A percentile compares a stretch with the other conserved stretches of the same genome.
Conservation (phyloP, 805 yeast species). For the Kuraishia molischiana region DNA sequence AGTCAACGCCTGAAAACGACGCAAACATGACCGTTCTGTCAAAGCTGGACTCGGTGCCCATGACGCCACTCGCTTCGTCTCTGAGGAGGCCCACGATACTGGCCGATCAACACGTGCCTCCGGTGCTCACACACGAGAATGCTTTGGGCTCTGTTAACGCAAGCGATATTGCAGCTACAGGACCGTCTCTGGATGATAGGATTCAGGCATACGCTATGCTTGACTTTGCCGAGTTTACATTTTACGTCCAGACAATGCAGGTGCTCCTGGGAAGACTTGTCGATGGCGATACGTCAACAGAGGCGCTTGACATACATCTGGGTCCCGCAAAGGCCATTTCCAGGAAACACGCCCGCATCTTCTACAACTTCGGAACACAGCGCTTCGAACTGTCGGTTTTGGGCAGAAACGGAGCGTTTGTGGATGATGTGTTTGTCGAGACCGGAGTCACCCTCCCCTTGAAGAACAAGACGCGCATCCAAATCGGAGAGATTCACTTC, state of each 20-base stretch:
- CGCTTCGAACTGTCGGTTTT: constrained; percentile 84
- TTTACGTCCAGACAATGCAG: constrained; percentile 93
- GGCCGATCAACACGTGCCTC: constrained; percentile 78
- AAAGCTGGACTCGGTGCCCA: background rate
- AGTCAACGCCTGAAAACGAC: background rate
- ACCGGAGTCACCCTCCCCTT: constrained; percentile 88
- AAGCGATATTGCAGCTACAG: background rate
- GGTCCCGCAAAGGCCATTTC: constrained; percentile 92
- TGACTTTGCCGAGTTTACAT: constrained; percentile 88
- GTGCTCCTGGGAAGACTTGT: constrained; percentile 88
- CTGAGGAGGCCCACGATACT: constrained; percentile 63
- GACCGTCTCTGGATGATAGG: constrained; percentile 8
- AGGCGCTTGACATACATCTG: constrained; percentile 84
- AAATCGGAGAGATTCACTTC: constrained; percentile 88
- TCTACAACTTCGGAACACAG: constrained; percentile 94
- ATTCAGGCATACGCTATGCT: constrained; percentile 63
- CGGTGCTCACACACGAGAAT: constrained; percentile 3
- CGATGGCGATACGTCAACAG: constrained; percentile 42
- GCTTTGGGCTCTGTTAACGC: constrained; percentile 1
- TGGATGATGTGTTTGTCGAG: constrained; percentile 82
- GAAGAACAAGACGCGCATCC: constrained; percentile 72
- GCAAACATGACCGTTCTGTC: background rate
- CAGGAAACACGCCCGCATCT: constrained; percentile 89
- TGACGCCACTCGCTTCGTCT: background rate
- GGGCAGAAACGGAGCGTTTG: constrained; percentile 96